Conservation (phyloP, 169 alveolate species). For the Amoebophrya sp. region DNA sequence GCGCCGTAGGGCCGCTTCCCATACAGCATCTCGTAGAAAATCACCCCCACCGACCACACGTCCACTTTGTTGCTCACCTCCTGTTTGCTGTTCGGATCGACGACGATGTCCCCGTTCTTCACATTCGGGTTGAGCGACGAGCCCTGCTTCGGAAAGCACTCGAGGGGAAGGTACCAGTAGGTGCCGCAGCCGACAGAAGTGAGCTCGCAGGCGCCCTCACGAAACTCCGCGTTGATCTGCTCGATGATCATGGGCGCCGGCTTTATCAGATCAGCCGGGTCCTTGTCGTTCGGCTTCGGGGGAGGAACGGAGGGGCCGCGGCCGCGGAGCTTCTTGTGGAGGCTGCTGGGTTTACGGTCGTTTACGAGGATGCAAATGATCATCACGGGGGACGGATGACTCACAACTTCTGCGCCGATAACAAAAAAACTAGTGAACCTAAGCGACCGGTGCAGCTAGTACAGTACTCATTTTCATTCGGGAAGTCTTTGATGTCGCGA, state of each 20-base stretch:
- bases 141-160: slow-evolving; percentile 51
- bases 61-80: slow-evolving; percentile 63
- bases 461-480: background rate
- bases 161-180: slow-evolving; percentile 78
- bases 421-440: background rate
- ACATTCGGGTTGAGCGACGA: slow-evolving; percentile 9
- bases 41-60: slow-evolving; percentile 76
- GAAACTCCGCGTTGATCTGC: background rate
- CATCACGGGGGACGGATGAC: too few species aligned
- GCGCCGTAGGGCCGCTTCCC: slow-evolving; percentile 69
- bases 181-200: slow-evolving; percentile 76
- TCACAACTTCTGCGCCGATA: too few species aligned
- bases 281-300: too few species aligned
- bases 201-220: slow-evolving; percentile 35
- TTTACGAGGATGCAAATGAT: too few species aligned
- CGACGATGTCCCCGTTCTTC: background rate
- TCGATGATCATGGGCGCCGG: too few species aligned
- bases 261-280: too few species aligned
- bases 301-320: too few species aligned
- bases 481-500: background rate
- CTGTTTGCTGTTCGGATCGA: background rate
- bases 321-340: too few species aligned
- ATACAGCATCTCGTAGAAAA: slow-evolving; percentile 63
- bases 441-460: background rate
- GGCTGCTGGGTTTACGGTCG: too few species aligned